Conservation (phyloP, 176 grass and related monocot species). For the Thalia dealbata region DNA sequence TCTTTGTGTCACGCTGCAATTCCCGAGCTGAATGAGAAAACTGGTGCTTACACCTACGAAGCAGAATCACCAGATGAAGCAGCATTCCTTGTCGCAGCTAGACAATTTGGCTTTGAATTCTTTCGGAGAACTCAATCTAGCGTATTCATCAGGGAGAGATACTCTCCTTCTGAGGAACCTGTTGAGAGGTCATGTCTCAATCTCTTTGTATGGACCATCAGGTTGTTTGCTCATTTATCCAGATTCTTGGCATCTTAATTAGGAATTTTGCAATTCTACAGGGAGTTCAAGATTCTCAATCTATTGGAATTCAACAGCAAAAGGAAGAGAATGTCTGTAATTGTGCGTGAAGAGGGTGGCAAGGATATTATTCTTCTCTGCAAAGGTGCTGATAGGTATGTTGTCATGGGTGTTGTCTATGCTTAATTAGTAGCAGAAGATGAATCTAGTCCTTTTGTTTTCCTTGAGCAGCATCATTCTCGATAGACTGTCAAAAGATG, state of each 20-base stretch:
- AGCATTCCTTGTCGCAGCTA: conserved; percentile 87
- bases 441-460: neutral
- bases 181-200: conserved; percentile 52
- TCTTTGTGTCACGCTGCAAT: conserved; percentile 87
- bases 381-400: conserved; percentile 95
- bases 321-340: conserved; percentile 97
- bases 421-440: conserved; percentile 1
- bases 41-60: conserved; percentile 72
- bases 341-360: conserved; percentile 79
- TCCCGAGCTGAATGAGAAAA: conserved; percentile 72
- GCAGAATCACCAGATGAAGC: conserved; percentile 94
- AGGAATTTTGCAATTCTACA: conserved; percentile 27
- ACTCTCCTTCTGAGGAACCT: conserved; percentile 43
- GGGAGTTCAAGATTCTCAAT: conserved; percentile 99
- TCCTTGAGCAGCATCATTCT: conserved; percentile 66
- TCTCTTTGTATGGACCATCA: conserved; percentile 8
- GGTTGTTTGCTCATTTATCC: neutral
- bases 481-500: conserved; percentile 85
- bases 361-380: conserved; percentile 85
- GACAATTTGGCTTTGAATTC: conserved; percentile 98
- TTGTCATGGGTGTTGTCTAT: neutral
- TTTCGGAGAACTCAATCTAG: conserved; percentile 85
- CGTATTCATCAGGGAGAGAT: conserved; percentile 64
- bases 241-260: conserved; percentile 1
- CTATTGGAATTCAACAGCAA: conserved; percentile 99